Evolutionary conservation across 2,329 filamentous ascomycete genomes (phyloP), one percentile per base, ranked within the genome.

Genomic region (Myriosclerotinia scirpicola): DNA sequence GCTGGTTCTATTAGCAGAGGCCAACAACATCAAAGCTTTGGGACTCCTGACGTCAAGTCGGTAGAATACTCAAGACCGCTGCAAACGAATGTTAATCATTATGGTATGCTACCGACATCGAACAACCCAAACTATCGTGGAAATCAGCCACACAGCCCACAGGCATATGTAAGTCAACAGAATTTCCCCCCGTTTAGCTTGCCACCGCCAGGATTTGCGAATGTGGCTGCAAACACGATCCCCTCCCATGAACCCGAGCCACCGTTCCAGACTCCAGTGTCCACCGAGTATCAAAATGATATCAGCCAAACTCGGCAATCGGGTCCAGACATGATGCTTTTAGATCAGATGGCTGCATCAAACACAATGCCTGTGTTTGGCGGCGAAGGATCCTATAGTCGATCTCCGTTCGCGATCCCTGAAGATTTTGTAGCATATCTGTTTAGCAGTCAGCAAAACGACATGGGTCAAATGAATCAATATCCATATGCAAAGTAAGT

Each of bases 391-490:
- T 61, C 46, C 48, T 88, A 92, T 68, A 93, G 91, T 72, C 91
- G 94, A 67, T 96, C 93, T 3, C 93, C 94, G 0, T 94, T 94
- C 75, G 83, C 90, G 11, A 90, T 96, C 80, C 90, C 91, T 0
- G 92, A 96, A 75, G 92, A 96, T 74, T 95, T 95, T 74, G 89
- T 93, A 70, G 88, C 90, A 6, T 96, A 90, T 82, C 78, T 96
- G 36, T 96, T 96, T 78, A 93, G 90, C 75, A 88, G 87, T 46
- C 84, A 84, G 22, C 80, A 84, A 20, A 80, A 85, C 40, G 82
- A 84, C 36, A 80, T 86, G 71, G 81, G 80, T 22, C 84, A 84
- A 68, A 77, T 85, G 68, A 77, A 83, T 67, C 80, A 82, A 30
- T 81, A 79, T 68, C 77, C 76, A 42, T 82, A 82, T 68, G 77